Percentiles rank a stretch among this genome's conserved stretches.
phyloP scores from a whole-genome alignment of 345 rosid genomes.

The Bruguiera gymnorhiza region DNA sequence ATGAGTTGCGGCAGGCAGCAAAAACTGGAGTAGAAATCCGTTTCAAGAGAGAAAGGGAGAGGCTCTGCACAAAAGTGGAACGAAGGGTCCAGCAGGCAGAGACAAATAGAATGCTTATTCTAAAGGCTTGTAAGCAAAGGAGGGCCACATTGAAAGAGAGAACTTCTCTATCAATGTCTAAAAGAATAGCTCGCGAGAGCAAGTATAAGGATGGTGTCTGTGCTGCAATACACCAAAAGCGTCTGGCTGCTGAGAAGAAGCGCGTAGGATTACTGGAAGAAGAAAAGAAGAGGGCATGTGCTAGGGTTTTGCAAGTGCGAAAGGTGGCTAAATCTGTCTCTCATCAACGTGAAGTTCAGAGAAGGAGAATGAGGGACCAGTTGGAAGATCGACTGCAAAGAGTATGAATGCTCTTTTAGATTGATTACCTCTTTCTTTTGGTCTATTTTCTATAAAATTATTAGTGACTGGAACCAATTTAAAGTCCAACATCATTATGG shows the following conservation, averaged over 20 bases:
- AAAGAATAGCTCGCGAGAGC: slow-evolving; percentile 76
- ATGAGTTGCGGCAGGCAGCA: slow-evolving; percentile 92
- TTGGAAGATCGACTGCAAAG: slow-evolving; percentile 85
- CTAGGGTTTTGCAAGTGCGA: slow-evolving; percentile 70
- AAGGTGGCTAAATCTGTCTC: slow-evolving; percentile 69
- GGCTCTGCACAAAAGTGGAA: slow-evolving; percentile 79
- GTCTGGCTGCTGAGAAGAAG: slow-evolving; percentile 94
- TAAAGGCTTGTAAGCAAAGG: slow-evolving; percentile 66
- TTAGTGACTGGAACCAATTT: too few relatives aligned
- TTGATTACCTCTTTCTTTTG: not conserved
- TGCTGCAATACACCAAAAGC: slow-evolving; percentile 87
- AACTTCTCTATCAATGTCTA: slow-evolving; percentile 65
- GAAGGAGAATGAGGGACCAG: slow-evolving; percentile 72
- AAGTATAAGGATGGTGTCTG: slow-evolving; percentile 82
- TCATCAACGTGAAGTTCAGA: slow-evolving; percentile 85
- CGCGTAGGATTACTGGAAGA: slow-evolving; percentile 79
- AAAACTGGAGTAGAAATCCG: slow-evolving; percentile 75
- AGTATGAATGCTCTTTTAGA: slow-evolving; percentile 37
- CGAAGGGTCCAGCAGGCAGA: slow-evolving; percentile 82
- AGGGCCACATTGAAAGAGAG: slow-evolving; percentile 81
- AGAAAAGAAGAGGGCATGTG: slow-evolving; percentile 80
- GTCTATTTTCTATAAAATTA: not conserved
- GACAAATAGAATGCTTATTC: slow-evolving; percentile 80
- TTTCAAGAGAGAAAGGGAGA: slow-evolving; percentile 70
- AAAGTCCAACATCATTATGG: too few relatives aligned